Evolutionary conservation across 176 grass and related monocot genomes (phyloP).

Genomic region (Carex pumila): DNA sequence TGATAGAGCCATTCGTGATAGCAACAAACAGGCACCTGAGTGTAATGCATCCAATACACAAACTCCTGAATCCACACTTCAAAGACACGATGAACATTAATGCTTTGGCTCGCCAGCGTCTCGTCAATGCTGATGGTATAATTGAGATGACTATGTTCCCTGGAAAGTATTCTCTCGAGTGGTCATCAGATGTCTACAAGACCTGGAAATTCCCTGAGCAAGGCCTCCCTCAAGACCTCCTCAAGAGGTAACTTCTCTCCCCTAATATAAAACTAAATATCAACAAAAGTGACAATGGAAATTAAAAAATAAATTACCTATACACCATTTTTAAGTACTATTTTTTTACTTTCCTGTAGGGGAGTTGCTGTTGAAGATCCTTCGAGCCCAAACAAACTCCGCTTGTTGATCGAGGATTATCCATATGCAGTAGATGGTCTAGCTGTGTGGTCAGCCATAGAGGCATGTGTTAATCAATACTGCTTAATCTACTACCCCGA

Average conservation of each 20-base stretch:
- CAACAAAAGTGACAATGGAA: neutral
- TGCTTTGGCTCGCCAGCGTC: conserved; percentile 23
- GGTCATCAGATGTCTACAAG: conserved; percentile 35
- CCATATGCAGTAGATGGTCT: neutral
- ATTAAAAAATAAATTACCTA: neutral
- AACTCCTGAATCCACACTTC: conserved; percentile 40
- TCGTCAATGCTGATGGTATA: conserved; percentile 33
- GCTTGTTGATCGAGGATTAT: neutral
- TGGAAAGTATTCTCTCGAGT: conserved; percentile 21
- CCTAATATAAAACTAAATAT: neutral
- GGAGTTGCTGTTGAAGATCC: neutral
- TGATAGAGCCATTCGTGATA: conserved; percentile 38
- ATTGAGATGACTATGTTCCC: conserved; percentile 35
- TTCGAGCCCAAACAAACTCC: neutral
- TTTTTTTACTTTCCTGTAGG: neutral
- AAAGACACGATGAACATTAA: conserved; percentile 49
- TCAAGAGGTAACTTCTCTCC: conserved; percentile 21
- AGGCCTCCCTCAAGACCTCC: conserved; percentile 32
- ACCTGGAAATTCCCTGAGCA: conserved; percentile 39
- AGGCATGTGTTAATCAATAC: neutral
- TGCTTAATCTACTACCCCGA: neutral
- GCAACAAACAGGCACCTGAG: conserved; percentile 41
- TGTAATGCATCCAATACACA: conserved; percentile 30
- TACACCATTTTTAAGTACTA: neutral
- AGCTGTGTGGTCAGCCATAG: neutral